Conservation (phyloP, 1,284 basidiomycete species). For the Leccinum pallidistipes region DNA sequence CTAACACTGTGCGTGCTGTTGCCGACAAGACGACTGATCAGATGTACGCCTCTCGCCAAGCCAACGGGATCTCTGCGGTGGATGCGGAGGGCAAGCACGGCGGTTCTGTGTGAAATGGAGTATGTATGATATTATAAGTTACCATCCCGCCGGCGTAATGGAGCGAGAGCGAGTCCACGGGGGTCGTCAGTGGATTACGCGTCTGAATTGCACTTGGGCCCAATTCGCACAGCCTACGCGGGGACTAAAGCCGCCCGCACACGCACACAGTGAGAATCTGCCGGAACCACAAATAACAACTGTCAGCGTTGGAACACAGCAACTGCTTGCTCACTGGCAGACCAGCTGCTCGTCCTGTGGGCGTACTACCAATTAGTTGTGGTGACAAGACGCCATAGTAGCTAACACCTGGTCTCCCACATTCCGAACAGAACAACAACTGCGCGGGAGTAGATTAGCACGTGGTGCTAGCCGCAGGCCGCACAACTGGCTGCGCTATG, state of each 20-base stretch:
- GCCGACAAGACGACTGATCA: slow-evolving; percentile 7
- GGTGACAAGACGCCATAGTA: not conserved
- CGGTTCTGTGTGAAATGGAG: slow-evolving; percentile 1
- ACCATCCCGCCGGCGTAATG: not conserved
- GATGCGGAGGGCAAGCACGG: not conserved
- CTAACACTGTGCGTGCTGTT: slow-evolving; percentile 15
- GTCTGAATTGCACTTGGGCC: not conserved
- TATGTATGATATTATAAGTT: not conserved
- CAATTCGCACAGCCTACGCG: slow-evolving; percentile 24
- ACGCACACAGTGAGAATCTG: slow-evolving; percentile 26
- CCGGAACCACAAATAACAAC: slow-evolving; percentile 17
- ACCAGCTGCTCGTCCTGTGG: not conserved
- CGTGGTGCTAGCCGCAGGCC: slow-evolving; percentile 16
- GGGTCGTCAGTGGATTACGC: slow-evolving; percentile 3
- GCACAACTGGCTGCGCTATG: not conserved
- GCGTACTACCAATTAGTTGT: not conserved
- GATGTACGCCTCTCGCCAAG: not conserved
- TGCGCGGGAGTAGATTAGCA: slow-evolving; percentile 19
- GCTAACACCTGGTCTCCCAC: not conserved
- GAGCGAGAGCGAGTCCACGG: slow-evolving; percentile 3
- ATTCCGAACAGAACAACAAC: slow-evolving; percentile 20
- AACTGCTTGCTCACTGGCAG: slow-evolving; percentile 1
- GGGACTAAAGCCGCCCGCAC: slow-evolving; percentile 22
- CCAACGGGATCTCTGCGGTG: not conserved
- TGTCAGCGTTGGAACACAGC: slow-evolving; percentile 24